These are phyloP conservation scores for cucumber (Cucumis sativus) DNA, from an alignment of 306 rosid genomes.

Conservation along the genomic window Cucumber_9930_V3 NC_026655.2:16654001-16654500, in stretches of 20 bases:
- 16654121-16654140: not conserved
- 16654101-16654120: not conserved
- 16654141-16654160: not conserved
- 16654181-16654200: not conserved
- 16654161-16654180: not conserved
- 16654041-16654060: slow-evolving; percentile 17
- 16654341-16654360: not conserved
- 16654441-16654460: not conserved
- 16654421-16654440: not conserved
- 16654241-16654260: not conserved
- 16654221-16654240: not conserved
- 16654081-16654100: not conserved
- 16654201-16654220: not conserved
- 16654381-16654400: not conserved
- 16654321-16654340: not conserved
- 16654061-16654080: not conserved
- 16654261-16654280: not conserved
- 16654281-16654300: not conserved
- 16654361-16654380: not conserved
- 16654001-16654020: slow-evolving; percentile 64
- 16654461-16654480: not conserved
- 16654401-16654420: not conserved
- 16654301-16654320: not conserved
- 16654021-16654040: slow-evolving; percentile 60
- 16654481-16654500: not conserved